Percentiles rank a stretch among this genome's conserved stretches.
phyloP scores from a whole-genome alignment of 2,329 filamentous ascomycete species.

The Pyrenochaeta sp. region DNA sequence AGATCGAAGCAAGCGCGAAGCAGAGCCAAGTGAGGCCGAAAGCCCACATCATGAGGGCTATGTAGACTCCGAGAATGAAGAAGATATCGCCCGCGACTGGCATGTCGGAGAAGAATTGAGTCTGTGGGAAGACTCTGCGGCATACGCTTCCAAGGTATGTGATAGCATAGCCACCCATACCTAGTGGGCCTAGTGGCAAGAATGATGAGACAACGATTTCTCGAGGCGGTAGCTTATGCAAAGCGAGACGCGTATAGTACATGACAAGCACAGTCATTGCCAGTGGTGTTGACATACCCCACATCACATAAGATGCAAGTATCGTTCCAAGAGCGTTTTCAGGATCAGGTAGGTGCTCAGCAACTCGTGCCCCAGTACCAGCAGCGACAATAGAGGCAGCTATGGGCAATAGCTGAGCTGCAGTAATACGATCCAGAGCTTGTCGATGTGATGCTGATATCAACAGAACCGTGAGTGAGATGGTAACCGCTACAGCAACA shows the following conservation, averaged over 20 bases:
- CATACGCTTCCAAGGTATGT: slow-evolving; percentile 59
- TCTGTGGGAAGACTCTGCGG: slow-evolving; percentile 52
- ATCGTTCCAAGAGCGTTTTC: slow-evolving; percentile 68
- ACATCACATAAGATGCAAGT: slow-evolving; percentile 72
- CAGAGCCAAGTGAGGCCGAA: slow-evolving; percentile 65
- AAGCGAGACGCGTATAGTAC: slow-evolving; percentile 73
- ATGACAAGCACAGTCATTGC: slow-evolving; percentile 70
- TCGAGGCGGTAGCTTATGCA: slow-evolving; percentile 71
- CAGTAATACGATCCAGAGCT: slow-evolving; percentile 62
- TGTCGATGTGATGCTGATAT: slow-evolving; percentile 55
- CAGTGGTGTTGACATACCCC: slow-evolving; percentile 70
- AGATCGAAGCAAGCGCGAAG: slow-evolving; percentile 61
- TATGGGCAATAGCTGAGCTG: slow-evolving; percentile 71
- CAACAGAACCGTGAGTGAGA: slow-evolving; percentile 61
- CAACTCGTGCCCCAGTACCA: slow-evolving; percentile 70
- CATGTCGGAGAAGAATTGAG: slow-evolving; percentile 46
- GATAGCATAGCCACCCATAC: slow-evolving; percentile 71
- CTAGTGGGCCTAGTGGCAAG: slow-evolving; percentile 71
- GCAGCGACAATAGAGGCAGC: slow-evolving; percentile 72
- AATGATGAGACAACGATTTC: slow-evolving; percentile 75
- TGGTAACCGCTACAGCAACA: slow-evolving; percentile 54
- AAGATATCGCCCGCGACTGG: slow-evolving; percentile 58
- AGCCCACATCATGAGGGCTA: slow-evolving; percentile 65
- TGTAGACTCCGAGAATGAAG: slow-evolving; percentile 66
- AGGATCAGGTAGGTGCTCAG: slow-evolving; percentile 64